These are phyloP conservation scores for Scorias spongiosa DNA, from an alignment of 2,329 filamentous ascomycete species.

Conservation along the genomic window DNA sequence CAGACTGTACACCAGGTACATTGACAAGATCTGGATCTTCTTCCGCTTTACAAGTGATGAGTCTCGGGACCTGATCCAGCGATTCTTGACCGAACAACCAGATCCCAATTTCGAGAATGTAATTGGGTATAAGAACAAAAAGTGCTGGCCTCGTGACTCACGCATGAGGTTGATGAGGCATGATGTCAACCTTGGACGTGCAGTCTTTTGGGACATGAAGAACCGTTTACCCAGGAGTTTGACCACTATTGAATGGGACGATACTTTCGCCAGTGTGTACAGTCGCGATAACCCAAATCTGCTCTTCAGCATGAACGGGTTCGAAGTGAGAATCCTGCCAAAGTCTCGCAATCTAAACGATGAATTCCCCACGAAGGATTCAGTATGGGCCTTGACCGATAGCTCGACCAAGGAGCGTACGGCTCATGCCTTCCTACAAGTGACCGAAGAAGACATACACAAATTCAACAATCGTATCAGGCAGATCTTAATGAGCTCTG, in stretches of 20 bases:
- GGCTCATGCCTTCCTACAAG: constrained; percentile 91
- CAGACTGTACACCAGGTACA: constrained; percentile 91
- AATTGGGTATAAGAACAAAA: constrained; percentile 98
- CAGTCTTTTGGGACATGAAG: constrained; percentile 98
- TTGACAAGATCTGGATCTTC: constrained; percentile 98
- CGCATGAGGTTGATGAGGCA: constrained; percentile 97
- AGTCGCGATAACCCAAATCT: constrained; percentile 95
- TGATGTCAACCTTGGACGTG: constrained; percentile 91
- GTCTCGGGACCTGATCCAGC: constrained; percentile 86
- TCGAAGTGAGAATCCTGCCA: constrained; percentile 89
- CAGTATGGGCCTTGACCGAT: constrained; percentile 93
- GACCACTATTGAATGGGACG: constrained; percentile 97
- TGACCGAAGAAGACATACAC: constrained; percentile 92
- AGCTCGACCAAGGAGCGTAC: constrained; percentile 95
- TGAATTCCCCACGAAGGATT: constrained; percentile 94
- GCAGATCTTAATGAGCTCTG: constrained; percentile 97
- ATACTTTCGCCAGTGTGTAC: constrained; percentile 96
- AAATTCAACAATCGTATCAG: constrained; percentile 99
- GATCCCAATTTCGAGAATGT: constrained; percentile 99
- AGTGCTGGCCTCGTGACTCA: constrained; percentile 96
- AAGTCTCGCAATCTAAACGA: constrained; percentile 93
- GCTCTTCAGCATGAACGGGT: constrained; percentile 94
- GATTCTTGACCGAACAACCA: constrained; percentile 93
- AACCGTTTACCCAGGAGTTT: constrained; percentile 87
- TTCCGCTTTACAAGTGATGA: constrained; percentile 87